Conservation (phyloP, 1,284 basidiomycete genomes). For the Violaceomyces palustris region DNA sequence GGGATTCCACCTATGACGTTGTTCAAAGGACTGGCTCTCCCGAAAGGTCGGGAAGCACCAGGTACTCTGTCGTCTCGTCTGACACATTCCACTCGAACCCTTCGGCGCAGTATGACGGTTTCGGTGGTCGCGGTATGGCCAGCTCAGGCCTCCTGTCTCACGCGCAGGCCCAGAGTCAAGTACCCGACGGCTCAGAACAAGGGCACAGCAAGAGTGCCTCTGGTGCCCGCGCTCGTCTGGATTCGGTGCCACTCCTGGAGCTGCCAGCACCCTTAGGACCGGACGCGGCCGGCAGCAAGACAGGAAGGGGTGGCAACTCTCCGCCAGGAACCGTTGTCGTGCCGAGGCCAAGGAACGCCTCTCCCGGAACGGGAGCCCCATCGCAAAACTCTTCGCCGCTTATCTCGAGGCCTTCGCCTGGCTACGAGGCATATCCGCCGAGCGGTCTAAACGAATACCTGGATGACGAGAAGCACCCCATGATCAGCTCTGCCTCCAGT, state of each 20-base stretch:
- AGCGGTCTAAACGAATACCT: conserved; percentile 4
- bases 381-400: conserved; percentile 18
- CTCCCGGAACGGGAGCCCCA: conserved; percentile 12
- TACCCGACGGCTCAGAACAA: conserved; percentile 20
- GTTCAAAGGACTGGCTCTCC: conserved; percentile 36
- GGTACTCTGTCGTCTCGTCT: conserved; percentile 39
- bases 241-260: conserved; percentile 49
- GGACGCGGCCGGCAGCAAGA: conserved; percentile 33
- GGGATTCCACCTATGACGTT: conserved; percentile 68
- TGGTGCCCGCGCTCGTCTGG: conserved; percentile 38
- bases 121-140: conserved; percentile 21
- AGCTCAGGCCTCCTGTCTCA: conserved; percentile 2
- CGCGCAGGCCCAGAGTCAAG: conserved; percentile 5
- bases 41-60: conserved; percentile 41
- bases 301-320: conserved; percentile 16
- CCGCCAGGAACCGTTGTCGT: conserved; percentile 26
- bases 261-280: conserved; percentile 50
- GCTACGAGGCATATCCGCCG: conserved; percentile 26
- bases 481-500: conserved; percentile 32
- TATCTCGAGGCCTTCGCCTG: conserved; percentile 4
- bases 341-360: conserved; percentile 26
- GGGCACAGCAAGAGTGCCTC: conserved; percentile 36
- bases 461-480: conserved; percentile 41
- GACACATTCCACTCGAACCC: conserved; percentile 42
- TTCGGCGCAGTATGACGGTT: conserved; percentile 24